Evolutionary conservation across 306 rosid species (phyloP).

Genomic region (Mucuna pruriens): DNA sequence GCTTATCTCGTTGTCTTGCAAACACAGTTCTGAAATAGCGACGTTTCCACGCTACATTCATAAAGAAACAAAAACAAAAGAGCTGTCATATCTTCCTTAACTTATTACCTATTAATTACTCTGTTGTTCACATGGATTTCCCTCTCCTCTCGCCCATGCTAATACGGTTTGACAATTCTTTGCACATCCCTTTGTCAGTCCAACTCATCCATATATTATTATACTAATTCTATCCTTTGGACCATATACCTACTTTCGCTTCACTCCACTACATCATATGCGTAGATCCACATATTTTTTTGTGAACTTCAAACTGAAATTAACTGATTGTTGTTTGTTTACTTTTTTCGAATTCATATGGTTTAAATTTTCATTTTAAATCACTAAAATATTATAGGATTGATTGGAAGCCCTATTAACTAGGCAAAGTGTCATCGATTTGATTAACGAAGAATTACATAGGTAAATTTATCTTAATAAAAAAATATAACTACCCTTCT

Average conservation of each 20-base stretch:
- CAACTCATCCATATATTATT: slow-evolving; percentile 45
- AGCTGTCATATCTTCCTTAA: slow-evolving; percentile 67
- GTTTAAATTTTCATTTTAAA: neutral
- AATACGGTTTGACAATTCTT: slow-evolving; percentile 23
- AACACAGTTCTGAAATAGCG: slow-evolving; percentile 41
- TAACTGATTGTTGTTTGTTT: slow-evolving; percentile 1
- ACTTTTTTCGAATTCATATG: neutral
- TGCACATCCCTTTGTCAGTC: slow-evolving; percentile 50
- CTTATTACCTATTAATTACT: slow-evolving; percentile 38
- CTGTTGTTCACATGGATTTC: slow-evolving; percentile 68
- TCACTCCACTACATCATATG: slow-evolving; percentile 25
- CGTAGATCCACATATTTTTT: neutral
- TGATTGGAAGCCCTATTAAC: neutral
- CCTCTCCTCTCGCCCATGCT: slow-evolving; percentile 35
- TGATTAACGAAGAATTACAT: too few species aligned
- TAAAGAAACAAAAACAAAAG: slow-evolving; percentile 50
- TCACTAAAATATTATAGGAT: neutral
- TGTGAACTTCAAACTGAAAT: neutral
- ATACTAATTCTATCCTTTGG: slow-evolving; percentile 33
- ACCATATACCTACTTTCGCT: slow-evolving; percentile 39
- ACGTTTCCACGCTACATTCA: slow-evolving; percentile 50
- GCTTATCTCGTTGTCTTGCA: slow-evolving; percentile 39
- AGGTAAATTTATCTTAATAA: too few species aligned
- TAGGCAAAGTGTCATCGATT: neutral
- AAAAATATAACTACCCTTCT: too few species aligned